phyloP scores from a whole-genome alignment of 768 basidiomycete species.

The Serpula lacrymans region DNA sequence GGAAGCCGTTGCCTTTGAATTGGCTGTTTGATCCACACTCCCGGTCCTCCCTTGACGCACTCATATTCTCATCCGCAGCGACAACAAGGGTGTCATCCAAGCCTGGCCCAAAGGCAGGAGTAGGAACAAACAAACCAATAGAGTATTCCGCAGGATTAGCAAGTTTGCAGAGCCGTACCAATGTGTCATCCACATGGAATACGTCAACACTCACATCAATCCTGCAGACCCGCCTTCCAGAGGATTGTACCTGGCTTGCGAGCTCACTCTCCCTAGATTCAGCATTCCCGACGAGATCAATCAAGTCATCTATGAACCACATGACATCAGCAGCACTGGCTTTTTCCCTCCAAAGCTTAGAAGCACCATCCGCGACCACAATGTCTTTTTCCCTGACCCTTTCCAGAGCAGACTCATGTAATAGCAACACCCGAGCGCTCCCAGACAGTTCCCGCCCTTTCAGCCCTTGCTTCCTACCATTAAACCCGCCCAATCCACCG shows the following conservation, averaged over 20 bases:
- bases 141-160: constrained; percentile 26
- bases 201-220: constrained; percentile 8
- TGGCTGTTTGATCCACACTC: constrained; percentile 26
- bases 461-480: too few species aligned
- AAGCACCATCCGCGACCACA: constrained; percentile 1
- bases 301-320: neutral
- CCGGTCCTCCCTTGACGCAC: constrained; percentile 1
- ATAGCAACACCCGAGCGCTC: too few species aligned
- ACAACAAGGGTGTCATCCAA: constrained; percentile 40
- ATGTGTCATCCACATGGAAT: constrained; percentile 12
- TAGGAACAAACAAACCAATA: constrained; percentile 26
- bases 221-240: constrained; percentile 18
- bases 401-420: constrained; percentile 7
- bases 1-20: constrained; percentile 42
- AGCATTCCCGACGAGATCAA: constrained; percentile 5
- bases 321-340: neutral
- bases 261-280: constrained; percentile 9
- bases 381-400: neutral
- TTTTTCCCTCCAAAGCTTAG: neutral
- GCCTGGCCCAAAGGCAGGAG: constrained; percentile 40
- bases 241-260: neutral
- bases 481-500: too few species aligned
- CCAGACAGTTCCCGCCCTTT: too few species aligned
- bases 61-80: constrained; percentile 27
- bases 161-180: neutral